A percentile compares a stretch with the other conserved stretches of the same genome.
These are phyloP conservation scores for Elaeis oleifera DNA, from an alignment of 202 grass and related monocot genomes.

Conservation along the genomic window DNA sequence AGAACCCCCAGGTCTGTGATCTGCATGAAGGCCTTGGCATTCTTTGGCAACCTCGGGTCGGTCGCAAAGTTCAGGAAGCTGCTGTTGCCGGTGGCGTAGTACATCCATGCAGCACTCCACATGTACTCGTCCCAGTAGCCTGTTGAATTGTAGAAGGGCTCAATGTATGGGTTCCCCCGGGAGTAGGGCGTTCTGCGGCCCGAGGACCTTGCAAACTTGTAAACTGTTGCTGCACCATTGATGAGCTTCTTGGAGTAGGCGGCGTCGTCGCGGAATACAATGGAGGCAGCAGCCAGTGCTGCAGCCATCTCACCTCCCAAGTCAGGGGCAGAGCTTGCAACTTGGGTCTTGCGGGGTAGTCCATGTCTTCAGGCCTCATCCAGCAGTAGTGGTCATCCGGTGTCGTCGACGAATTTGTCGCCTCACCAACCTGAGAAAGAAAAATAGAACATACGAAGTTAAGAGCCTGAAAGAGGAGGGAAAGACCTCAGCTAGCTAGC, in stretches of 20 bases:
- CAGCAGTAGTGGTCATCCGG: conserved; percentile 19
- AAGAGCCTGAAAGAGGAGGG: too few relatives aligned
- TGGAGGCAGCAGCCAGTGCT: conserved; percentile 14
- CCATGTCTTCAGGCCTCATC: conserved; percentile 13
- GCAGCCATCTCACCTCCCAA: conserved; percentile 14
- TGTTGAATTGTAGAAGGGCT: conserved; percentile 13
- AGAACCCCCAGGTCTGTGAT: conserved; percentile 2
- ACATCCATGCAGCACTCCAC: conserved; percentile 17
- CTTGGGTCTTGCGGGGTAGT: conserved; percentile 1
- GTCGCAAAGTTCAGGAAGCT: conserved; percentile 5
- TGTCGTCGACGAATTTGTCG: not conserved
- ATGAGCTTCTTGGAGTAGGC: conserved; percentile 13
- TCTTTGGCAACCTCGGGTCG: not conserved
- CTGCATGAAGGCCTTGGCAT: conserved; percentile 12
- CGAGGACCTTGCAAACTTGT: not conserved
- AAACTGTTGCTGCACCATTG: not conserved
- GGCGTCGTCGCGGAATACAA: conserved; percentile 11
- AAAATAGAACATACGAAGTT: too few relatives aligned
- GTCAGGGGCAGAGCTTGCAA: conserved; percentile 2
- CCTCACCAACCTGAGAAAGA: not conserved
- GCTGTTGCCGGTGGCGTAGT: conserved; percentile 13
- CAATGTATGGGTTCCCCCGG: not conserved
- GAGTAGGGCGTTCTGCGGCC: not conserved
- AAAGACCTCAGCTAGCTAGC: too few relatives aligned
- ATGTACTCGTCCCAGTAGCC: conserved; percentile 20